Conservation (phyloP, 129 eudicot species). For the carrot (Daucus carota) region DH1_v3.0 NC_030384.2:30428001-30428500, state of each 20-base stretch:
- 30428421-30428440: no score
- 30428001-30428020: constrained; percentile 24
- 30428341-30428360: constrained; percentile 25
- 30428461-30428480: no score
- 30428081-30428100: constrained; percentile 39
- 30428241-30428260: constrained; percentile 24
- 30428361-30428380: constrained; percentile 32
- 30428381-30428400: not conserved
- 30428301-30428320: constrained; percentile 9
- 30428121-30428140: not conserved
- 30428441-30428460: no score
- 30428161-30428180: no score
- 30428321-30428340: constrained; percentile 27
- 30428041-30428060: constrained; percentile 18
- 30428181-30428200: not conserved
- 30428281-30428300: constrained; percentile 16
- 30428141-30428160: no score
- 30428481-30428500: no score
- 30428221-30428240: constrained; percentile 17
- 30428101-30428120: constrained; percentile 35
- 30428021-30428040: constrained; percentile 17
- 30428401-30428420: no score
- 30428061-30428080: constrained; percentile 23
- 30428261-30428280: constrained; percentile 21
- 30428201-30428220: not conserved